Percentiles rank a stretch among this genome's conserved stretches.
phyloP scores from a whole-genome alignment of 2,329 filamentous ascomycete genomes.

The Sphaerulina populicola region DNA sequence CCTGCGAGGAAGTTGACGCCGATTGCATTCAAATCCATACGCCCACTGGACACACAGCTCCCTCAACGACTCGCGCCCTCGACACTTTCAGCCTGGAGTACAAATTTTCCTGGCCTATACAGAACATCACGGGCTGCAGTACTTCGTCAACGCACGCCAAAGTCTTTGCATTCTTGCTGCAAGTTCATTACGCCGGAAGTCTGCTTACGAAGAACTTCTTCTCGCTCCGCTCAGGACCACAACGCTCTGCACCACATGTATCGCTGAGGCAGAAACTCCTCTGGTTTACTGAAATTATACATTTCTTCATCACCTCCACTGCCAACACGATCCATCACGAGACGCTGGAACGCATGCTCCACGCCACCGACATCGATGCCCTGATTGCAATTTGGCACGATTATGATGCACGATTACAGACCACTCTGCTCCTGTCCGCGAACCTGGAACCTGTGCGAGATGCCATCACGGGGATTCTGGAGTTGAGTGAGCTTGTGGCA shows the following conservation, averaged over 20 bases:
- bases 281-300: constrained; percentile 68
- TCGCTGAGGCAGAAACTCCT: constrained; percentile 53
- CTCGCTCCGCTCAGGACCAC: constrained; percentile 19
- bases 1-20: constrained; percentile 46
- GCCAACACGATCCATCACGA: constrained; percentile 52
- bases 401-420: constrained; percentile 56
- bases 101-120: constrained; percentile 49
- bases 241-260: constrained; percentile 37
- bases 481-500: constrained; percentile 53
- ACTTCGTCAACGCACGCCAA: constrained; percentile 60
- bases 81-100: constrained; percentile 16
- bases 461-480: constrained; percentile 65
- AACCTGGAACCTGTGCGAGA: constrained; percentile 63
- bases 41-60: constrained; percentile 35
- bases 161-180: constrained; percentile 67
- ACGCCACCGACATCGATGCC: constrained; percentile 64
- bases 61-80: constrained; percentile 12
- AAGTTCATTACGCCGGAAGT: constrained; percentile 63
- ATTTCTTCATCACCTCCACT: constrained; percentile 66
- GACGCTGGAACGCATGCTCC: constrained; percentile 51
- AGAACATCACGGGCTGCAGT: constrained; percentile 63
- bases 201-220: constrained; percentile 51
- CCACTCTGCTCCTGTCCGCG: constrained; percentile 60
- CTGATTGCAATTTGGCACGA: constrained; percentile 64
- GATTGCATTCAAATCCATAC: constrained; percentile 56